A percentile compares a stretch with the other conserved stretches of the same genome.
phyloP scores from a whole-genome alignment of 2,329 filamentous ascomycete genomes.

The Fusarium sp. region DNA sequence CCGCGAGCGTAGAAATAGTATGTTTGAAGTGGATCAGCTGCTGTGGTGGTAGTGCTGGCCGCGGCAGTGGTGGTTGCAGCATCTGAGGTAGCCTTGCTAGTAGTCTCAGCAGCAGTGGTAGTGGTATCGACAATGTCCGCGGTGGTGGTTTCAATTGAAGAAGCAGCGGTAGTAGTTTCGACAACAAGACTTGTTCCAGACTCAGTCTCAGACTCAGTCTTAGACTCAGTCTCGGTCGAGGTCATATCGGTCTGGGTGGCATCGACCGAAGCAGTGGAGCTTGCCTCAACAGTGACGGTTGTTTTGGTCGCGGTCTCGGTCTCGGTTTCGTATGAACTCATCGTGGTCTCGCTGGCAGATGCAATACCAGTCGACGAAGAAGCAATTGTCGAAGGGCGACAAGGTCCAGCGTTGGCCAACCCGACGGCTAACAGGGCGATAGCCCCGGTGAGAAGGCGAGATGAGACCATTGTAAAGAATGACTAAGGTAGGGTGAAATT shows the following conservation, averaged over 20 bases:
- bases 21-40: rapidly evolving
- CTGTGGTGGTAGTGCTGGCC: not conserved
- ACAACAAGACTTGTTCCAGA: not conserved
- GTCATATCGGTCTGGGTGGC: not conserved
- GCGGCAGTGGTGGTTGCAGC: not conserved
- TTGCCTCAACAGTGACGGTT: no score
- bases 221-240: no score
- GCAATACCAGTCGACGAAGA: not conserved
- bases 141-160: not conserved
- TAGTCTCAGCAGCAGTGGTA: not conserved
- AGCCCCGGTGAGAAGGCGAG: not conserved
- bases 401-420: not conserved
- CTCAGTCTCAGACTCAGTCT: no score
- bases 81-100: not conserved
- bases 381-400: not conserved
- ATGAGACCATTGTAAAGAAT: not conserved
- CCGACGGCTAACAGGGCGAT: not conserved
- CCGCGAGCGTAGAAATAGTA: rapidly evolving
- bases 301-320: not conserved
- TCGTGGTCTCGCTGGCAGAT: not conserved
- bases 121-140: no score
- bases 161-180: rapidly evolving
- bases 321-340: not conserved
- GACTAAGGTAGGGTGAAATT: not conserved
- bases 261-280: not conserved